Conservation (phyloP, 2,329 filamentous ascomycete genomes). For the Calonectria honghensis region DNA sequence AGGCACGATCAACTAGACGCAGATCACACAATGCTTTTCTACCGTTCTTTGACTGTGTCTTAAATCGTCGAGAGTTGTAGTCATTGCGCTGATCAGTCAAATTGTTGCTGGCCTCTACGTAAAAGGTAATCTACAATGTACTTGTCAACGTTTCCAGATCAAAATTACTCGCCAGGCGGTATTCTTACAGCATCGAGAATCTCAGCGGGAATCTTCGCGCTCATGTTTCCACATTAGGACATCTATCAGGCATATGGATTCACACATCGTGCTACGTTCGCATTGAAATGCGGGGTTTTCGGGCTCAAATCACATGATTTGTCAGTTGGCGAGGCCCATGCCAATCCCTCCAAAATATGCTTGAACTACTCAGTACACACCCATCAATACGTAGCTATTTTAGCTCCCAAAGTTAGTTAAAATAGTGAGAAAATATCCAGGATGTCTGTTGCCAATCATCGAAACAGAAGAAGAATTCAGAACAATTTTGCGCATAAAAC, state of each 20-base stretch:
- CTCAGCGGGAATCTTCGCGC: not conserved
- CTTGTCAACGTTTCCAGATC: not conserved
- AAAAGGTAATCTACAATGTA: not conserved
- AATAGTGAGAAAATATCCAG: no score
- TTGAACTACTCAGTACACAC: no score
- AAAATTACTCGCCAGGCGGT: not conserved
- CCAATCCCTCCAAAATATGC: no score
- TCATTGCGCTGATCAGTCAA: not conserved
- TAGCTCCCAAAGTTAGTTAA: no score
- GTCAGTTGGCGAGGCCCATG: not conserved
- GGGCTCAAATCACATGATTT: not conserved
- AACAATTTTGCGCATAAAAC: no score
- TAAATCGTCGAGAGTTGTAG: not conserved
- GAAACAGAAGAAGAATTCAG: no score
- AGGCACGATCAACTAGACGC: not conserved
- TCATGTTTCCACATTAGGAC: not conserved
- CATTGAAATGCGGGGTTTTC: not conserved
- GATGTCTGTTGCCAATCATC: no score
- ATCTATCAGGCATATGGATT: not conserved
- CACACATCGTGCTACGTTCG: not conserved
- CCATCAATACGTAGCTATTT: no score
- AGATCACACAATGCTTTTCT: not conserved
- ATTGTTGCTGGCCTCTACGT: not conserved
- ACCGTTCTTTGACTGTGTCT: not conserved
- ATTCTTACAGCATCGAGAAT: not conserved